phyloP scores from a whole-genome alignment of 352 stramenopile genomes.

The Paralagenidium karlingii region DNA sequence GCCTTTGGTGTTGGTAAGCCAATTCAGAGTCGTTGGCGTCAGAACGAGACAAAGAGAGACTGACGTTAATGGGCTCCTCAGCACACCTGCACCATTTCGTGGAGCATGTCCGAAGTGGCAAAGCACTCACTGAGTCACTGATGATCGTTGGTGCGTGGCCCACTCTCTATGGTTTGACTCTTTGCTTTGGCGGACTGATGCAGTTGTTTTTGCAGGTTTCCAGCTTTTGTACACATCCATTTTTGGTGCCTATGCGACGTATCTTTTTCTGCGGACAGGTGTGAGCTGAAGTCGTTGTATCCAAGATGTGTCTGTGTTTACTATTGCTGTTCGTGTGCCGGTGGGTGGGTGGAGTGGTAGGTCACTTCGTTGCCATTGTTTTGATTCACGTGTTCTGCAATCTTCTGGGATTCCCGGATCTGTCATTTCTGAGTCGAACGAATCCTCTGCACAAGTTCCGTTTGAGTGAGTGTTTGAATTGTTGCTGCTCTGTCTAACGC shows the following conservation, averaged over 20 bases:
- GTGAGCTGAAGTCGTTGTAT: constrained; percentile 4
- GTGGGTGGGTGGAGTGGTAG: too few relatives aligned
- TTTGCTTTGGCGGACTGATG: background rate
- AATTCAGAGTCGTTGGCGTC: constrained; percentile 4
- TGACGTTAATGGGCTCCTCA: constrained; percentile 6
- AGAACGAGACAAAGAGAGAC: too few relatives aligned
- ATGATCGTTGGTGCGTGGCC: constrained; percentile 55
- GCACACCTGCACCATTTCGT: constrained; percentile 81
- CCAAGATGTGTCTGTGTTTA: background rate
- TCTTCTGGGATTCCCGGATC: constrained; percentile 88
- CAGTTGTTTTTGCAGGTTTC: constrained; percentile 38
- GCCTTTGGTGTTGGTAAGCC: constrained; percentile 90
- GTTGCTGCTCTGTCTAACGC: background rate
- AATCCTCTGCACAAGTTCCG: constrained; percentile 62
- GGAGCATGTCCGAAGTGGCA: constrained; percentile 61
- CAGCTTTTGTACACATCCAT: constrained; percentile 94
- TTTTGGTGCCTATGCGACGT: constrained; percentile 92
- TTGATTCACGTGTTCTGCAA: constrained; percentile 93
- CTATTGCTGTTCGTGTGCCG: background rate
- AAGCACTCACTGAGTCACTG: constrained; percentile 48
- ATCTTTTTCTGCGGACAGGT: constrained; percentile 87
- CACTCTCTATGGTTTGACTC: background rate
- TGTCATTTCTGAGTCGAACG: constrained; percentile 72
- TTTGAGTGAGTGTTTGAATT: constrained; percentile 26
- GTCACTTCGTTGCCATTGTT: constrained; percentile 82